Conservation (phyloP, 176 grass and related monocot species). For the Microstegium vimineum region DNA sequence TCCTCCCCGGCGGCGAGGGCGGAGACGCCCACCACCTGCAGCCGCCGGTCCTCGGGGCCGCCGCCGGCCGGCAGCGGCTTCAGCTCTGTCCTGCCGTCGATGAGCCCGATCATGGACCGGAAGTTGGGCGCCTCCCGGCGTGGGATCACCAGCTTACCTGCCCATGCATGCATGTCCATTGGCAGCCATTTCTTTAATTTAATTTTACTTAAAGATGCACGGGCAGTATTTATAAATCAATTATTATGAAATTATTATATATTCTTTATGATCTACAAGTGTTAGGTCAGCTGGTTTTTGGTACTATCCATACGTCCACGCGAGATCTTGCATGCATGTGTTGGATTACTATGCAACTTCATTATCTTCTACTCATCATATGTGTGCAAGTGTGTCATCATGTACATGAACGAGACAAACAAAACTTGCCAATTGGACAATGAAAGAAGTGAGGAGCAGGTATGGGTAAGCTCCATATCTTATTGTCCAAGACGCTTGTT, state of each 20-base stretch:
- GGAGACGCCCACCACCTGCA: slow-evolving; percentile 1
- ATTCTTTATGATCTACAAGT: neutral
- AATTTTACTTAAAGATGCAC: neutral
- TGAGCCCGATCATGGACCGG: slow-evolving; percentile 41
- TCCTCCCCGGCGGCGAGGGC: neutral
- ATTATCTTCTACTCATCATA: neutral
- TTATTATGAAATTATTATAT: neutral
- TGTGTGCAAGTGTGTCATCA: neutral
- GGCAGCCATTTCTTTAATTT: neutral
- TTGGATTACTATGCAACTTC: neutral
- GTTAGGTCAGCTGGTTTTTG: neutral
- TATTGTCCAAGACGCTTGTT: neutral
- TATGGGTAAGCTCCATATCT: neutral
- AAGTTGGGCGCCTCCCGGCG: slow-evolving; percentile 36
- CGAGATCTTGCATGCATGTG: neutral
- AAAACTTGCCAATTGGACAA: neutral
- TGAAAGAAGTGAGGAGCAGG: neutral
- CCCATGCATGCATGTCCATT: neutral
- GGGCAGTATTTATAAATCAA: neutral
- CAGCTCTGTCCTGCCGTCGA: slow-evolving; percentile 55
- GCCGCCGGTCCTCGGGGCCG: neutral
- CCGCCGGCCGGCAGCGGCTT: neutral
- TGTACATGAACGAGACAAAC: neutral
- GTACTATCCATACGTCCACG: neutral
- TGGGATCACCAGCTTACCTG: slow-evolving; percentile 57